Conservation (phyloP, 768 basidiomycete species). For the Collybia sp. region DNA sequence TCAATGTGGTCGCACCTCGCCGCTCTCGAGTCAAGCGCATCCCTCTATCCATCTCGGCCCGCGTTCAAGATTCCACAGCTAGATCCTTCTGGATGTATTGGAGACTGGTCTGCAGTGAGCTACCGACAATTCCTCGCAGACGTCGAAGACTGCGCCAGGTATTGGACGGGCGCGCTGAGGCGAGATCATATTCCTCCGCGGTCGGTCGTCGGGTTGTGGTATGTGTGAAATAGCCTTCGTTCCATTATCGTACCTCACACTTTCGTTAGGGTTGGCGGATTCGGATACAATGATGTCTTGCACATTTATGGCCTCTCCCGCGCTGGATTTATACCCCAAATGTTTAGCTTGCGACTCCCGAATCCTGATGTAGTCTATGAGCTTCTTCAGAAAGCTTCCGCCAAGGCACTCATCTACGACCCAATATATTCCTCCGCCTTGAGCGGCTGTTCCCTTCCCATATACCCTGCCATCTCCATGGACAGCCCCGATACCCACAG, state of each 20-base stretch:
- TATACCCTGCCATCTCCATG: slow-evolving; percentile 38
- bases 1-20: slow-evolving; percentile 51
- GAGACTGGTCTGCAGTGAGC: slow-evolving; percentile 56
- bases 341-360: slow-evolving; percentile 75
- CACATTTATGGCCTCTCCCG: slow-evolving; percentile 73
- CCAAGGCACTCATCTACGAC: slow-evolving; percentile 64
- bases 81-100: slow-evolving; percentile 35
- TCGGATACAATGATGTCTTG: slow-evolving; percentile 65
- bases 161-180: slow-evolving; percentile 54
- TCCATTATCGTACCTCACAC: slow-evolving; percentile 9
- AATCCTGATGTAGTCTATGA: slow-evolving; percentile 69
- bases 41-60: slow-evolving; percentile 39
- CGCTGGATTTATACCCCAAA: slow-evolving; percentile 73
- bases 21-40: slow-evolving; percentile 53
- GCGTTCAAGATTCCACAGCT: slow-evolving; percentile 59
- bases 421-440: slow-evolving; percentile 44
- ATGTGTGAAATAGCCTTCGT: slow-evolving; percentile 21
- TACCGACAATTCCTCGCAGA: slow-evolving; percentile 61
- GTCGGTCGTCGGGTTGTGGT: slow-evolving; percentile 76
- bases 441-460: slow-evolving; percentile 42
- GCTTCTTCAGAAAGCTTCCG: slow-evolving; percentile 56
- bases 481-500: slow-evolving; percentile 34
- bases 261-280: slow-evolving; percentile 59
- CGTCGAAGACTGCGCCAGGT: slow-evolving; percentile 59
- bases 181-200: slow-evolving; percentile 40